These are phyloP conservation scores for Rugonectria rugulosa DNA, from an alignment of 2,329 filamentous ascomycete species.

Conservation along the genomic window DNA sequence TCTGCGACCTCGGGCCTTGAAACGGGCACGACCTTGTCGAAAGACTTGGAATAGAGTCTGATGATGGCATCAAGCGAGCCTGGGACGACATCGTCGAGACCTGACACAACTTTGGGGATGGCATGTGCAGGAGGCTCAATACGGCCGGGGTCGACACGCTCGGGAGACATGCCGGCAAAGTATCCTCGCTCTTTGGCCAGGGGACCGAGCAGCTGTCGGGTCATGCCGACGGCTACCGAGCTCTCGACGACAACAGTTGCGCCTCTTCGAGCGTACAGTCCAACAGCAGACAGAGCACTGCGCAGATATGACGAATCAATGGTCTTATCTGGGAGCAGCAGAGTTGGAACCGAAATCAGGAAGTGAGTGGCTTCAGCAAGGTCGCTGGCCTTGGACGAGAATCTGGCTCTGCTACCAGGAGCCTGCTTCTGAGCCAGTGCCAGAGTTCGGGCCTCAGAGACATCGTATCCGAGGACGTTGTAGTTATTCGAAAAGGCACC, in stretches of 20 bases:
- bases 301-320: conserved; percentile 57
- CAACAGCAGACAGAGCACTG: conserved; percentile 52
- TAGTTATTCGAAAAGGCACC: conserved; percentile 50
- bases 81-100: conserved; percentile 55
- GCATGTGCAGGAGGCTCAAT: conserved; percentile 46
- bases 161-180: conserved; percentile 59
- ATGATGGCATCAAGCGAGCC: conserved; percentile 54
- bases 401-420: conserved; percentile 40
- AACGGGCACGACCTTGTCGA: conserved; percentile 56
- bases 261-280: conserved; percentile 50
- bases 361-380: conserved; percentile 57
- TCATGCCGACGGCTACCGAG: conserved; percentile 63
- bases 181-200: conserved; percentile 52
- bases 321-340: conserved; percentile 54
- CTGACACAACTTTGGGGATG: conserved; percentile 63
- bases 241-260: conserved; percentile 61
- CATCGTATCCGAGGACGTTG: conserved; percentile 56
- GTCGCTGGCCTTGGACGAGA: conserved; percentile 49
- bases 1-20: conserved; percentile 62
- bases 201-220: conserved; percentile 56
- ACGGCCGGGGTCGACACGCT: conserved; percentile 61
- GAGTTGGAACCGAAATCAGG: conserved; percentile 62
- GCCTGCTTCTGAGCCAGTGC: conserved; percentile 42
- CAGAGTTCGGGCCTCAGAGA: conserved; percentile 50
- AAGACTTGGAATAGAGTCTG: conserved; percentile 55